phyloP scores from a whole-genome alignment of 768 basidiomycete genomes.

The Udeniomyces megalosporus region DNA sequence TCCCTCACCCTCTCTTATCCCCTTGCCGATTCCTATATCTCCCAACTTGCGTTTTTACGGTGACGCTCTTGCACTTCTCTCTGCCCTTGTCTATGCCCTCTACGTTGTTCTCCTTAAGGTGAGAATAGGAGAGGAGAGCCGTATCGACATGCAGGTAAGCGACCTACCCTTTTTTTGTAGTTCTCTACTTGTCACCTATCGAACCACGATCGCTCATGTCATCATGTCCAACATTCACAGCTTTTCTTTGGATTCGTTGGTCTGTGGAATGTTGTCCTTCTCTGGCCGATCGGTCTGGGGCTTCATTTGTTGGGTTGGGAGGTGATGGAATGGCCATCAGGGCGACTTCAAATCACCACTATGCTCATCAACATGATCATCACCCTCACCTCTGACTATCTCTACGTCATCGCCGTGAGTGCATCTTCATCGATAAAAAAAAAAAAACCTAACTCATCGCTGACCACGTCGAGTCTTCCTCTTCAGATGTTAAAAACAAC shows the following conservation, averaged over 20 bases:
- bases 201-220: no score
- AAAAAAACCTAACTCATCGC: no score
- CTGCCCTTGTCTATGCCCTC: conserved; percentile 69
- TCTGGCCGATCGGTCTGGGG: conserved; percentile 61
- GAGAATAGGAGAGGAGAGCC: conserved; percentile 58
- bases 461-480: background rate
- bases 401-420: conserved; percentile 25
- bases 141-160: conserved; percentile 69
- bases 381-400: conserved; percentile 47
- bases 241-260: conserved; percentile 15
- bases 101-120: conserved; percentile 86
- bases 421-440: background rate
- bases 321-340: conserved; percentile 51
- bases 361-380: no score
- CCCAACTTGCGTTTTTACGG: conserved; percentile 32
- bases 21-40: conserved; percentile 12
- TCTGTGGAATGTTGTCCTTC: conserved; percentile 57
- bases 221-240: conserved; percentile 19
- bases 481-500: conserved; percentile 78
- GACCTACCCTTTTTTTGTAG: conserved; percentile 31
- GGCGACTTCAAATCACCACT: conserved; percentile 24
- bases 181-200: no score
- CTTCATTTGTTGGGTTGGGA: conserved; percentile 62
- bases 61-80: conserved; percentile 68
- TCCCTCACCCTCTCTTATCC: conserved; percentile 11